Base-by-base conservation (phyloP, 305 asterid species). In the Solanum hybrid region DNA sequence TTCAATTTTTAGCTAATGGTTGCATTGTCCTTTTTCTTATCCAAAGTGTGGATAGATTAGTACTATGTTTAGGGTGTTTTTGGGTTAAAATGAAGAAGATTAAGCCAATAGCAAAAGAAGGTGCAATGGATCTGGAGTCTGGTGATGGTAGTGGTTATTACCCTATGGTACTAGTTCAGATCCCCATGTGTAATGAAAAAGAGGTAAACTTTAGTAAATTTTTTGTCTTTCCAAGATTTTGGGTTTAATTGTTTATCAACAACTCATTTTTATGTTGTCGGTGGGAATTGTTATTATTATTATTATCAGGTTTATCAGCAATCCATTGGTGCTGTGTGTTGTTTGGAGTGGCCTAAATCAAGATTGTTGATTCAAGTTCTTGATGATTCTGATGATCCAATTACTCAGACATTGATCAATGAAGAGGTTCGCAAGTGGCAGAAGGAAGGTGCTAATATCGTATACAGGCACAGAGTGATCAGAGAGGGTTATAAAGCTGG, bases 131-230 rank as follows among this genome's bases (percentile, higher is more conserved):
- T 94, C 98, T 93, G 46, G 98, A 96, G 91, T 91, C 98, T 51
- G 98, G 96, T 24, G 98, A 96, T 89, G 95, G 92, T 87, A 92
- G 76, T 88, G 94, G 95, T 24, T 96, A 96, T 87, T 94, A 93
- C 87, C 99, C 99, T 5, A 95, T 96, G 99, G 99, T 96, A 86
- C 88, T 97, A 87, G 96, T 97, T 92, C 99, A 97, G 98, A 97
- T 97, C 95, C 99, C 99, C 69, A 97, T 96, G 99, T 97, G 99
- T 91, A 96, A 97, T 75, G 99, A 97, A 71, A 97, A 95, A 92
- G 99, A 97, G 99, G 99, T 97, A 92, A 89, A 24, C 20, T 37
- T 86, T 84, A 7, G 2, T 66, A 37, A 17, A 9, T 17, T 27
- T 14, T 60, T 6, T 35, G 20, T 38, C 51, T 86, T 89, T 42